Evolutionary conservation across 352 stramenopile genomes (phyloP), one percentile per base, ranked within the genome.

Genomic region (Pythium dissotocum): DNA sequence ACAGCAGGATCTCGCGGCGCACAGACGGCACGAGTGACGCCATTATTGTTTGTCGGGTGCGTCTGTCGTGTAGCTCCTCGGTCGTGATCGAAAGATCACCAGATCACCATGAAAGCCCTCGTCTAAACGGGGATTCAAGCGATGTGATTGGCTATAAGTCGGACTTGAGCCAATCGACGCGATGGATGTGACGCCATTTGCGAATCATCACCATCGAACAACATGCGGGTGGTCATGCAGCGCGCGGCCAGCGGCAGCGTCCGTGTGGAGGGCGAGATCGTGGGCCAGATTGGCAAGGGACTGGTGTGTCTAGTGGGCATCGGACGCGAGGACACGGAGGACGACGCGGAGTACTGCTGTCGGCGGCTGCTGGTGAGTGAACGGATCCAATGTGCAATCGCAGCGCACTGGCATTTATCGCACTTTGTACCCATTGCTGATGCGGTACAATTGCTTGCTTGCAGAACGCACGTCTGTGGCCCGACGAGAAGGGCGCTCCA

Each of bases 301-400:
- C 57, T 96, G 48, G 72, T 96, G 48, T 96, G 88, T 42, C 75
- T 94, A 61, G 83, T 96, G 33, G 87, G 88, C 46, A 88, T 96
- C 65, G 85, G 77, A 2, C 70, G 76, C 6, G 84, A 91, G 14
- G 88, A 96, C 75, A 90, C 82, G 12, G 83, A 92, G 28, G 83
- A 89, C 14, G 88, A 96, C 67, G 88, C 87, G 21, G 86, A 94
- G 64, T 94, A 80, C 72, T 94, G 85, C 70, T 92, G 83, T 54
- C 85, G 86, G 13, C 82, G 87, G 24, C 65, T 96, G 24, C 63
- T 96, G 75, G 88, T 96, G 58, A 26, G 70, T 26, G 21, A 30
- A 30, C 4, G 28, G 28, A 30, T 30, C 2, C 46, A 21, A 35
- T 58, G 21, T 6, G 1, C 16, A 13, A 9, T 62, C 46, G 6